Evolutionary conservation across 169 alveolate genomes (phyloP), one percentile per base, ranked within the genome.

Genomic region (Plasmodium billcollinsi): DNA sequence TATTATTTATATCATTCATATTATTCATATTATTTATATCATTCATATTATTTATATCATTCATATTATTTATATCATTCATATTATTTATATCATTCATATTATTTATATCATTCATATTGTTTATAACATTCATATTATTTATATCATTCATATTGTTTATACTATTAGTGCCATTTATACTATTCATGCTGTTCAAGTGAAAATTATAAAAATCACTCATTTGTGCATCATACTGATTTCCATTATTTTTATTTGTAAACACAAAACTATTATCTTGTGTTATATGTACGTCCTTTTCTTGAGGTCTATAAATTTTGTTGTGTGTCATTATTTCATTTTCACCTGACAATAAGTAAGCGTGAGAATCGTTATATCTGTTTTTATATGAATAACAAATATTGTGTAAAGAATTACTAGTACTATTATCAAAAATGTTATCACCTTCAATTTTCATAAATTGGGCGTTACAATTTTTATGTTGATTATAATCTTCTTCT

Each of bases 401-500:
- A 43, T 62, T 62, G 29, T 7, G 20, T 18, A 62, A 5, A 20
- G 11, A 1, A 43, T 62, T 62, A 24, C 9, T 18, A 21, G 33
- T 8, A 14, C 14, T 62, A 62, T 62, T 62, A 8, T 62, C 26
- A 21, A 62, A 62, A 62, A n/a, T 62, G 45, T 24, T 62, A 62
- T 62, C 45, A 62, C 26, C 29, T 39, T 15, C 58, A 45, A 39
- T 45, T 15, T 39, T 39, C 18, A 15, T n/a, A 4, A 2, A 2
- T 14, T 39, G 8, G 43, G 2, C 21, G n/a, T n/a, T n/a, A 9
- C 33, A 7, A 14, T 18, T 47, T n/a, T 7, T 47, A 15, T 50
- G 49, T 11, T 24, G 49, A 49, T 21, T 49, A 45, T 11, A 11
- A 8, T 9, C 7, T 0, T 52, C 24, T 12, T 47, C 26, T 20